Conservation (phyloP, 108 stramenopile genomes). For the Conticribra guillardii region DNA sequence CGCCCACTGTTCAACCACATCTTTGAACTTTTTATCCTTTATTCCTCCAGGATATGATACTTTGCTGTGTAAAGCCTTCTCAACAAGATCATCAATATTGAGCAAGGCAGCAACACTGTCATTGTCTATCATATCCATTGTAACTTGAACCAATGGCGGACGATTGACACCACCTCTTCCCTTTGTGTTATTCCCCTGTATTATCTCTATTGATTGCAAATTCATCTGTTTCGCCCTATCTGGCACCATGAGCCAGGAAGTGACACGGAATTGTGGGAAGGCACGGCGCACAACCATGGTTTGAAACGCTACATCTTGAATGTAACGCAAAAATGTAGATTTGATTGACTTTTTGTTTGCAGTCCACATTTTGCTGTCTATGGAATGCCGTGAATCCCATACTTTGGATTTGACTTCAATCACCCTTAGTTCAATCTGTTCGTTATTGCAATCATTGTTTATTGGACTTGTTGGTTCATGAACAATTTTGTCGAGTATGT, state of each 20-base stretch:
- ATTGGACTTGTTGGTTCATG: background rate
- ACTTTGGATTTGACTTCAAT: slow-evolving; percentile 60
- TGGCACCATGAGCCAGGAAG: slow-evolving; percentile 59
- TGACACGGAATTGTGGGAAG: slow-evolving; percentile 43
- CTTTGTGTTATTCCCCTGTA: background rate
- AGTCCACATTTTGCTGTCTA: slow-evolving; percentile 37
- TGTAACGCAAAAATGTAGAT: slow-evolving; percentile 44
- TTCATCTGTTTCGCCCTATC: slow-evolving; percentile 42
- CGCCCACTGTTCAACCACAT: slow-evolving; percentile 35
- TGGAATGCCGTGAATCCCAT: slow-evolving; percentile 45
- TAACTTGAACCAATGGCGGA: slow-evolving; percentile 29
- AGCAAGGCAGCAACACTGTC: slow-evolving; percentile 40
- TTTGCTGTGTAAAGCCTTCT: slow-evolving; percentile 25
- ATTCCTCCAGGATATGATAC: slow-evolving; percentile 51
- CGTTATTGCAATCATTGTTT: background rate
- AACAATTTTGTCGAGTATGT: slow-evolving; percentile 50
- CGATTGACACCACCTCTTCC: too few relatives aligned
- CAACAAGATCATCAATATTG: slow-evolving; percentile 55
- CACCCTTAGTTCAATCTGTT: slow-evolving; percentile 36
- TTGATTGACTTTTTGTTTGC: slow-evolving; percentile 38
- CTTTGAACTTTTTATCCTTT: slow-evolving; percentile 30
- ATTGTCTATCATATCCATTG: slow-evolving; percentile 29
- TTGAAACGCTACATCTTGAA: slow-evolving; percentile 63
- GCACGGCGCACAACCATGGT: slow-evolving; percentile 38
- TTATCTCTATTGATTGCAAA: background rate